Conservation (phyloP, 805 yeast genomes). For the Kockiozyma suomiensis region DNA sequence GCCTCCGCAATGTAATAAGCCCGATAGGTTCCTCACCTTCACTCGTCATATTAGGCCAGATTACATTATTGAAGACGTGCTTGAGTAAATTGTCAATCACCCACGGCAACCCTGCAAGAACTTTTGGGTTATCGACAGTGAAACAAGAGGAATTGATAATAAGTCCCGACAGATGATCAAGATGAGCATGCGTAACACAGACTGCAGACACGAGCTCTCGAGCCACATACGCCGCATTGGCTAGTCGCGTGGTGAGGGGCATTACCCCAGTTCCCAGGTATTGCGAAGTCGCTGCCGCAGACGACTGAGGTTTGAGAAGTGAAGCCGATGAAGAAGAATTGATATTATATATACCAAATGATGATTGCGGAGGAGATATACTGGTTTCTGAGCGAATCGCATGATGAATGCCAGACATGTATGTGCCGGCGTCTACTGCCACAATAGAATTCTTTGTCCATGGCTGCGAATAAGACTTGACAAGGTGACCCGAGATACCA, state of each 20-base stretch:
- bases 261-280: slow-evolving; percentile 26
- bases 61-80: slow-evolving; percentile 67
- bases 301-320: neutral
- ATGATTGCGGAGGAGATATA: neutral
- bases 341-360: too few relatives aligned
- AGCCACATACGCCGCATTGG: slow-evolving; percentile 38
- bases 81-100: slow-evolving; percentile 57
- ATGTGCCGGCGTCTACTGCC: slow-evolving; percentile 80
- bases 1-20: slow-evolving; percentile 19
- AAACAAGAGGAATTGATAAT: slow-evolving; percentile 71
- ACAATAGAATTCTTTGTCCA: slow-evolving; percentile 53
- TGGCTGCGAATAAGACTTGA: slow-evolving; percentile 56
- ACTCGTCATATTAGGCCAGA: slow-evolving; percentile 75
- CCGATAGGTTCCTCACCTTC: slow-evolving; percentile 36
- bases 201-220: slow-evolving; percentile 37
- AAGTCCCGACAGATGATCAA: slow-evolving; percentile 75
- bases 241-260: slow-evolving; percentile 19
- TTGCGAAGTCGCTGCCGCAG: neutral
- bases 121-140: slow-evolving; percentile 43
- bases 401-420: slow-evolving; percentile 59
- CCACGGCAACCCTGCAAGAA: slow-evolving; percentile 55
- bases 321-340: neutral
- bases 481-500: slow-evolving; percentile 64
- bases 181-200: slow-evolving; percentile 75
- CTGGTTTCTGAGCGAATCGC: slow-evolving; percentile 37